Evolutionary conservation across 2,329 filamentous ascomycete genomes (phyloP).

Genomic region (Curvularia lunata): DNA sequence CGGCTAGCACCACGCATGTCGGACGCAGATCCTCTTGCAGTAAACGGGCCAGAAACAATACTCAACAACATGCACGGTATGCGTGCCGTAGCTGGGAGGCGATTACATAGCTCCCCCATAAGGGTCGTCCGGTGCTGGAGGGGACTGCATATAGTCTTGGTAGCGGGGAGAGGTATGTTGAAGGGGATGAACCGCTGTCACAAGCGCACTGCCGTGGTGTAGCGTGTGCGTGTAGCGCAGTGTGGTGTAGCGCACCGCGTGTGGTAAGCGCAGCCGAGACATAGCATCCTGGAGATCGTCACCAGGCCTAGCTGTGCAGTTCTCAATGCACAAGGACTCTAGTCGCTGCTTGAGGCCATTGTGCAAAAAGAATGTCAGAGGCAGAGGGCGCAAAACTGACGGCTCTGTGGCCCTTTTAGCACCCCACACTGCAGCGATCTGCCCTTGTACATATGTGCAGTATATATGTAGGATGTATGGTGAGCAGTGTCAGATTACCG

Average conservation of each 20-base stretch:
- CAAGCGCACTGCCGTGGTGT: constrained; percentile 11
- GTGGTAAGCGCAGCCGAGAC: constrained; percentile 20
- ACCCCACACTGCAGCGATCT: constrained; percentile 7
- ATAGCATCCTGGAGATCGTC: constrained; percentile 14
- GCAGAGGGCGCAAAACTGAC: neutral
- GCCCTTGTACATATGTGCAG: neutral
- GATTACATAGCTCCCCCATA: neutral
- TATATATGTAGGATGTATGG: neutral
- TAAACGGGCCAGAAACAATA: constrained; percentile 7
- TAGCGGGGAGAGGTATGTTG: constrained; percentile 4
- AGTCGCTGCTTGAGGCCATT: neutral
- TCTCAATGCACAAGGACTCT: neutral
- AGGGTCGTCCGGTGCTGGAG: constrained; percentile 1
- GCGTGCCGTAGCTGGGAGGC: neutral
- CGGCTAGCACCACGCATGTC: constrained; percentile 11
- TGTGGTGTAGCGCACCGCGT: constrained; percentile 12
- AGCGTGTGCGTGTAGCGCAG: constrained; percentile 1
- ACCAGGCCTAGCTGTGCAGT: constrained; percentile 7
- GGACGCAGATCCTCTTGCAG: constrained; percentile 14
- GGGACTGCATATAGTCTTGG: constrained; percentile 1
- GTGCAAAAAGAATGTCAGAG: neutral
- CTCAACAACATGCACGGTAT: constrained; percentile 15
- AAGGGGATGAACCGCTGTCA: constrained; percentile 16
- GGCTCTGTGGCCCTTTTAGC: neutral
- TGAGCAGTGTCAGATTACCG: constrained; percentile 8